Evolutionary conservation across 768 basidiomycete species (phyloP).

Genomic region (Asterophora parasitica): DNA sequence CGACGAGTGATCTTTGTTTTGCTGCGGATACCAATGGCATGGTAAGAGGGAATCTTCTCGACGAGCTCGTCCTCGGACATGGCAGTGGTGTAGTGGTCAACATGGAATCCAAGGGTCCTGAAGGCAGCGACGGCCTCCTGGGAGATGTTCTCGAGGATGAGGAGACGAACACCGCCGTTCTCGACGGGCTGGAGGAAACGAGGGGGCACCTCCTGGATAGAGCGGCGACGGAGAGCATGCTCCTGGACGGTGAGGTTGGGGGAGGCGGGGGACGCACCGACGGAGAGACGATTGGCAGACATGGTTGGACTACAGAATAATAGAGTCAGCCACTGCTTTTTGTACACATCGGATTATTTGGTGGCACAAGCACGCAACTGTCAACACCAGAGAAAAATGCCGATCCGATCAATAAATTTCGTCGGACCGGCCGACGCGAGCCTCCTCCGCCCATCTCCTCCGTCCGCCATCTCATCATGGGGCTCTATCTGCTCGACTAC

Average conservation of each 20-base stretch:
- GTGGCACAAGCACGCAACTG: conserved; percentile 12
- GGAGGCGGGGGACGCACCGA: conserved; percentile 50
- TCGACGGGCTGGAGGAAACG: conserved; percentile 76
- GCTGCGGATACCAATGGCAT: conserved; percentile 94
- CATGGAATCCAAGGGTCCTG: conserved; percentile 79
- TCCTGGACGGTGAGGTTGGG: conserved; percentile 36
- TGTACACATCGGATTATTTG: conserved; percentile 7
- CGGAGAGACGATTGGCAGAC: conserved; percentile 38
- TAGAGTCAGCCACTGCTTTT: conserved; percentile 7
- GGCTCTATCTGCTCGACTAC: conserved; percentile 90
- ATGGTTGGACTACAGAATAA: conserved; percentile 27
- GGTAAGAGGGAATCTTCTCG: conserved; percentile 75
- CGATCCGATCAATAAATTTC: conserved; percentile 8
- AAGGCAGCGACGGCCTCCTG: conserved; percentile 82
- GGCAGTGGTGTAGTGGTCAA: conserved; percentile 83
- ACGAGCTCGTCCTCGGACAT: conserved; percentile 93
- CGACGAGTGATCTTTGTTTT: conserved; percentile 95
- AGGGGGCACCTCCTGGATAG: conserved; percentile 38
- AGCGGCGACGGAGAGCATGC: conserved; percentile 31
- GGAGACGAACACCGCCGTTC: conserved; percentile 73
- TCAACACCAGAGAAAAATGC: too few relatives aligned
- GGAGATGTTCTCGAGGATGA: conserved; percentile 95
- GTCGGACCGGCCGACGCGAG: neutral
- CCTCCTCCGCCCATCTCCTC: neutral
- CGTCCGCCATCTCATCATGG: conserved; percentile 22